A percentile compares a stretch with the other conserved stretches of the same genome.
phyloP scores from a whole-genome alignment of 169 alveolate species.

The Blepharisma undulans region DNA sequence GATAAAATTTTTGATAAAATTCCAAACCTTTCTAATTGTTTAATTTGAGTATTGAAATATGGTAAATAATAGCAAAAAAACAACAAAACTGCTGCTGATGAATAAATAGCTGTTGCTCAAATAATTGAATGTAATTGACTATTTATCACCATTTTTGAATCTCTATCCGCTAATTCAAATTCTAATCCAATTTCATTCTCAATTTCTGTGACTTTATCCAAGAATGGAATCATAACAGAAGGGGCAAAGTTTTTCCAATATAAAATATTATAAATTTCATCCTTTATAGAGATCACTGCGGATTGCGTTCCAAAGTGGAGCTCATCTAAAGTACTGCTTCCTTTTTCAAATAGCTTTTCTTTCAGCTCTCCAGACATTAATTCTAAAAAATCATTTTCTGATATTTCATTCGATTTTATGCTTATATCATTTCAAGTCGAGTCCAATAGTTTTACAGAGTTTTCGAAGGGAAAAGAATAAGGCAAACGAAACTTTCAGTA shows the following conservation, averaged over 20 bases:
- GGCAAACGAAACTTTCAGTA: background rate
- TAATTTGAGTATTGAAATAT: background rate
- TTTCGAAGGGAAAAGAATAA: background rate
- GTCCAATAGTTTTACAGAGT: background rate
- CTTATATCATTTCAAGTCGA: background rate
- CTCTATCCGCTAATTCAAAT: background rate
- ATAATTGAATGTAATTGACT: background rate
- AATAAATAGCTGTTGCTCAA: background rate
- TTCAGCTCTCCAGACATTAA: background rate
- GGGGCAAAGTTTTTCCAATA: background rate
- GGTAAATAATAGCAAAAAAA: background rate
- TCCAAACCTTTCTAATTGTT: background rate
- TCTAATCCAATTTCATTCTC: background rate
- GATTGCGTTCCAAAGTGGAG: background rate
- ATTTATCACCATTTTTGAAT: background rate
- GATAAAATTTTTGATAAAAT: background rate
- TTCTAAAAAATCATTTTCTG: background rate
- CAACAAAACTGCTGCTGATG: background rate
- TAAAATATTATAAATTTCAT: no score
- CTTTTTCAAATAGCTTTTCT: background rate
- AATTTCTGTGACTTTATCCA: background rate
- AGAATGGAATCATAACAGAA: background rate
- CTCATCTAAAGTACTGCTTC: background rate
- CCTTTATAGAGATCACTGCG: background rate
- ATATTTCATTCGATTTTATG: background rate